Conservation (phyloP, 176 grass and related monocot genomes). For the Areca catechu region DNA sequence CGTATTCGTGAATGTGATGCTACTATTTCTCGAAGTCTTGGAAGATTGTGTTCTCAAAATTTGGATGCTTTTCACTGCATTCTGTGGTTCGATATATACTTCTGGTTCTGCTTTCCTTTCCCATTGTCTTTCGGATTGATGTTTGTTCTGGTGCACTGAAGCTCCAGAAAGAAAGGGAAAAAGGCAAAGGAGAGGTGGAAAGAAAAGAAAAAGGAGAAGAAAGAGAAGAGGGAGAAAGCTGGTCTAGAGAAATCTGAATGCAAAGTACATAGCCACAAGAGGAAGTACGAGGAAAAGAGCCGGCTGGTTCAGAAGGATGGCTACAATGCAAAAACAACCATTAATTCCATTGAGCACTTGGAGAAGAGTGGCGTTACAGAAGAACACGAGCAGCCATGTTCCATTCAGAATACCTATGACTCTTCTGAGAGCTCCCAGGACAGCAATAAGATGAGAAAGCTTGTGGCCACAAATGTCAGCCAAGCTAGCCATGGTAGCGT, state of each 20-base stretch:
- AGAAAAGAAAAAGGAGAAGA: background rate
- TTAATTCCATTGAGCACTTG: conserved; percentile 4
- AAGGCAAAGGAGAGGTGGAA: background rate
- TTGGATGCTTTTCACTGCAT: background rate
- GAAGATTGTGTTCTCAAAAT: background rate
- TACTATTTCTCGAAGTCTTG: too few species aligned
- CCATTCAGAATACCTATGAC: conserved; percentile 1
- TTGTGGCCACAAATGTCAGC: background rate
- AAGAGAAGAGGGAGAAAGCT: background rate
- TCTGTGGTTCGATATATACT: background rate
- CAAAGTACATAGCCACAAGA: background rate
- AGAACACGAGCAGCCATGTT: conserved; percentile 6
- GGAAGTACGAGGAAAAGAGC: conserved; percentile 2
- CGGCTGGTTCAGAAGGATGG: background rate
- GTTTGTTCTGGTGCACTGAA: conserved; percentile 20
- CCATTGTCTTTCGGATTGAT: conserved; percentile 2
- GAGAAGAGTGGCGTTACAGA: conserved; percentile 16
- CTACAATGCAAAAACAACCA: background rate
- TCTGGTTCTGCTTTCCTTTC: background rate
- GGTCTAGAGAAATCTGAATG: background rate
- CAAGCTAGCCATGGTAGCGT: background rate
- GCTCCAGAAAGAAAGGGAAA: conserved; percentile 12
- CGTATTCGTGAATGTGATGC: too few species aligned
- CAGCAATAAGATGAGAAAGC: conserved; percentile 14
- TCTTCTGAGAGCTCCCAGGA: conserved; percentile 18